Evolutionary conservation across 768 basidiomycete genomes (phyloP), one percentile per base, ranked within the genome.

Genomic region (Trametes punicea): DNA sequence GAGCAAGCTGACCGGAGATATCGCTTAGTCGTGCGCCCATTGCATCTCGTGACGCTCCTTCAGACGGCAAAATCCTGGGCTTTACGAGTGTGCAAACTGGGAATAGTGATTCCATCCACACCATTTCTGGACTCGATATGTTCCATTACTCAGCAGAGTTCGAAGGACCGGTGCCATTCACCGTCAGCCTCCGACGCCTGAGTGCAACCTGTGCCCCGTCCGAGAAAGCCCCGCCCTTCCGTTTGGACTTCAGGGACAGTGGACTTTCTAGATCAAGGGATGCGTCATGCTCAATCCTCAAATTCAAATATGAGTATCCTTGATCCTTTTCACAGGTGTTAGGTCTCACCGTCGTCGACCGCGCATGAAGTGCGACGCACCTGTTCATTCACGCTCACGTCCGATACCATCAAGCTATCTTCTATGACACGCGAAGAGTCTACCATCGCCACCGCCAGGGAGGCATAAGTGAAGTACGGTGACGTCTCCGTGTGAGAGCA

Each of bases 201-300:
- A 25, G n/a, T n/a, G 29, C 52, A 26, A 58, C 25, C 30, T 51
- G 34, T 5, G 49, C 26, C 18, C 61, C 51, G 36, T 58, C 57
- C n/a, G 45, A 41, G 40, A 65, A 61, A 42, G 64, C 20, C 20
- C 56, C 40, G 15, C 60, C 60, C 44, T 64, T 65, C 36, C 64
- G 60, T 31, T 65, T 65, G 46, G 45, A 55, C 23, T 61, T 51
- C 15, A 62, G 30, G 11, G 57, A 62, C 9, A 65, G 44, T 9
- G 62, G 60, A 13, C 60, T 57, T 15, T 52, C 63, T 6, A 53
- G 36, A 6, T 51, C 33, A 21, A 48, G 27, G 13, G 56, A 60
- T 11, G 38, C 16, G 38, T 44, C 44, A 6, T 29, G 33, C 27
- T 27, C 40, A 18, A 40, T 27, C 18, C 46, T n/a, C 25, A 48